Evolutionary conservation across 73 alveolate genomes (phyloP), one percentile per base, ranked within the genome.

Genomic region (Paramecium primaurelia): DNA sequence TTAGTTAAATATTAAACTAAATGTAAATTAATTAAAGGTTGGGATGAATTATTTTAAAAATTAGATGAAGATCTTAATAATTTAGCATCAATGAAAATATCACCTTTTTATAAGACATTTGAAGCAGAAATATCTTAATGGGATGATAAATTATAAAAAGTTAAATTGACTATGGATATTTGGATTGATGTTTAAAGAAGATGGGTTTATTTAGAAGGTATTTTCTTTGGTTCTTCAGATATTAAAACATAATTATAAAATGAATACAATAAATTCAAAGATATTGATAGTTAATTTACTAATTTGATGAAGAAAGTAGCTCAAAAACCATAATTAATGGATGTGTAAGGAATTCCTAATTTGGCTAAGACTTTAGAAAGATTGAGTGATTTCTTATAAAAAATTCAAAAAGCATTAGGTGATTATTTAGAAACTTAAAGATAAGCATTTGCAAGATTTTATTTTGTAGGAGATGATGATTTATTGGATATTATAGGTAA

Each of bases 151-250:
- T 97, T 99, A 77, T 95, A 98, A 93, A 97, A 97, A 96, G 95
- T 98, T 47, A 94, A 99, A 87, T 92, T 98, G n/a, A 95, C 98
- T 77, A 96, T 98, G 86, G 99, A 99, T 92, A 96, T 95, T 42
- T 99, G 99, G 99, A 99, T 99, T 92, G 99, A 99, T 93, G 99
- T 99, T 34, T 98, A 99, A 91, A 95, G 99, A 80, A 95, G 98
- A 84, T 99, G 99, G 99, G 99, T 99, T 40, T 99, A 99, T 94
- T 95, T 99, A 47, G 99, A 99, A 96, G 99, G 99, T 16, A 99
- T 99, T 75, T 99, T 99, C 98, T 98, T 98, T 87, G 99, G 99
- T 22, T 92, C 99, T 7, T 99, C 99, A 1, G 99, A 99, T 93
- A 99, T 99, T 18, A 99, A 98, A 97, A 98, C 98, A 93, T 97